Evolutionary conservation across 768 basidiomycete species (phyloP).

Genomic region (Clitopilus hobsonii): DNA sequence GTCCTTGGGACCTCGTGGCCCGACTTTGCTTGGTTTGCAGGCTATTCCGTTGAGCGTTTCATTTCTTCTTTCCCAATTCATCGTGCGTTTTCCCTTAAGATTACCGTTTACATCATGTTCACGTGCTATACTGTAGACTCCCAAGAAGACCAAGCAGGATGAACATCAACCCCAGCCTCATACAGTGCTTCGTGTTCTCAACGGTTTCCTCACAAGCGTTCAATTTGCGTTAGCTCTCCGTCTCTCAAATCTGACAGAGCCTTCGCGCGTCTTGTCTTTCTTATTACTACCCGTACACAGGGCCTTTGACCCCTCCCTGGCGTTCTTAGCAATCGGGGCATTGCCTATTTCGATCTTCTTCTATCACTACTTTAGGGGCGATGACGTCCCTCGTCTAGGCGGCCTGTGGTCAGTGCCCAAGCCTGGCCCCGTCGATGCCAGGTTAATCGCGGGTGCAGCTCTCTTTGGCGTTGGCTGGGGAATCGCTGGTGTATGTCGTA

Average conservation of each 20-base stretch:
- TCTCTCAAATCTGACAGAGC: slow-evolving; percentile 49
- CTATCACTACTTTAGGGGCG: slow-evolving; percentile 36
- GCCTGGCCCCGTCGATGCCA: slow-evolving; percentile 34
- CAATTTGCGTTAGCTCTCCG: slow-evolving; percentile 51
- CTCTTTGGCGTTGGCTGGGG: slow-evolving; percentile 66
- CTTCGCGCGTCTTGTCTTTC: slow-evolving; percentile 46
- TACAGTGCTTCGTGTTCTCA: slow-evolving; percentile 28
- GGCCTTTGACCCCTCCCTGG: slow-evolving; percentile 54
- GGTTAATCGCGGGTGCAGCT: slow-evolving; percentile 44
- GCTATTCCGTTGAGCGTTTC: slow-evolving; percentile 27
- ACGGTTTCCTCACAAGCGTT: slow-evolving; percentile 36
- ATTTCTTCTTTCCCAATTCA: slow-evolving; percentile 15
- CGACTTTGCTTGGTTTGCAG: slow-evolving; percentile 34
- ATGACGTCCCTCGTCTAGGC: slow-evolving; percentile 35
- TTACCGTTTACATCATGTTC: neutral
- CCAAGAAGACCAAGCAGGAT: slow-evolving; percentile 4
- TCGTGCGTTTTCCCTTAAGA: slow-evolving; percentile 21
- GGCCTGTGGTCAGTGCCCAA: slow-evolving; percentile 40
- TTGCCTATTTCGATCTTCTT: slow-evolving; percentile 41
- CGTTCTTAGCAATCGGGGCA: slow-evolving; percentile 47
- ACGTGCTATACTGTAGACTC: slow-evolving; percentile 6
- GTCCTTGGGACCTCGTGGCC: slow-evolving; percentile 32
- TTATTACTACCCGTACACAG: slow-evolving; percentile 42
- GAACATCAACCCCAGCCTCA: slow-evolving; percentile 1
- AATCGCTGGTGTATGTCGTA: slow-evolving; percentile 56